Percentiles rank a stretch among this genome's conserved stretches.
Evolutionary conservation across 1,139 yeast species (phyloP).

Genomic region (Yarrowia galli): DNA sequence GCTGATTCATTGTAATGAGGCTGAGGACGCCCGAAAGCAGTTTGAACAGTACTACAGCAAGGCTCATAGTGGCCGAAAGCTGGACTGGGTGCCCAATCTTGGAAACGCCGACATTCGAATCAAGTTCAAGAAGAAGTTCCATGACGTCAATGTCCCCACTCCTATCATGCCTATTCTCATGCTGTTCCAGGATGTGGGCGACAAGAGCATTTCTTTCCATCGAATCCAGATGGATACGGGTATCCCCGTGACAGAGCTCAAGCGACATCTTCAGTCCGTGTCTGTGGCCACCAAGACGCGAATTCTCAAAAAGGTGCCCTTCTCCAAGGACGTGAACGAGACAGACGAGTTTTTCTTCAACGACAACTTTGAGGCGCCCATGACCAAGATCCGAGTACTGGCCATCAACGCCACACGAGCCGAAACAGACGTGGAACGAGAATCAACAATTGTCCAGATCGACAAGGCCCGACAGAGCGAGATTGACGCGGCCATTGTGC

Average conservation of each 20-base stretch:
- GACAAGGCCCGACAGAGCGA: slow-evolving; percentile 63
- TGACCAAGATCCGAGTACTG: slow-evolving; percentile 75
- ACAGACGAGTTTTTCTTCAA: slow-evolving; percentile 75
- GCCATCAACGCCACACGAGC: slow-evolving; percentile 63
- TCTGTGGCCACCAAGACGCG: slow-evolving; percentile 86
- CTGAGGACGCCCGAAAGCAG: slow-evolving; percentile 54
- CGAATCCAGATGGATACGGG: slow-evolving; percentile 72
- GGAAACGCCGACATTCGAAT: slow-evolving; percentile 76
- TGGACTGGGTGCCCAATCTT: slow-evolving; percentile 80
- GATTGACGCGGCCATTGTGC: slow-evolving; percentile 86
- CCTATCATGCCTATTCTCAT: slow-evolving; percentile 79
- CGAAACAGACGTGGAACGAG: slow-evolving; percentile 55
- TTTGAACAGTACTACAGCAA: slow-evolving; percentile 63
- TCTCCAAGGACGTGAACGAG: slow-evolving; percentile 71
- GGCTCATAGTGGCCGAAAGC: slow-evolving; percentile 73
- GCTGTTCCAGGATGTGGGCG: slow-evolving; percentile 67
- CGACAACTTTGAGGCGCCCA: slow-evolving; percentile 72
- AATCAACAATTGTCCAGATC: slow-evolving; percentile 54
- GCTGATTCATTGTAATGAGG: slow-evolving; percentile 61
- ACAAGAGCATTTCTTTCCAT: slow-evolving; percentile 61
- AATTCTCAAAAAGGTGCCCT: slow-evolving; percentile 72
- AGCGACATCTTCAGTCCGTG: slow-evolving; percentile 81
- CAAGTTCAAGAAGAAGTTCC: slow-evolving; percentile 63
- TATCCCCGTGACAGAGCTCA: slow-evolving; percentile 75
- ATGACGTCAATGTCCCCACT: slow-evolving; percentile 82